Evolutionary conservation across 805 yeast genomes (phyloP), one percentile per base, ranked within the genome.

Genomic region (Blastobotrys chiropterorum): DNA sequence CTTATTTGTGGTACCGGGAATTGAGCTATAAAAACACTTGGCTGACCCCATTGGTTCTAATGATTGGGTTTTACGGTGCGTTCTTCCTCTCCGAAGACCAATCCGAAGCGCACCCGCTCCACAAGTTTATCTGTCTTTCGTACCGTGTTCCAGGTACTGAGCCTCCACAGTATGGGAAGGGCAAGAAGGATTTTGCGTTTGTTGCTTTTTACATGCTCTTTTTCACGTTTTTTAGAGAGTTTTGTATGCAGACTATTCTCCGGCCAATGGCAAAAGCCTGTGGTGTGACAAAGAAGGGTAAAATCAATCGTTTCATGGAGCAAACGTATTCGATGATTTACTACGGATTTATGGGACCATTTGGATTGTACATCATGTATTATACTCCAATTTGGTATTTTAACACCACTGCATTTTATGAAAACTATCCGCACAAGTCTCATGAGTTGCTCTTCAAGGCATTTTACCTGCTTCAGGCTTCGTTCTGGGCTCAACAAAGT

Each of bases 401-500:
- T 69, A 79, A 86, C 65, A 94, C 97, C 2, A 74, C 81, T 2
- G 82, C 87, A 38, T 86, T 92, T 74, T 94, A 89, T 69, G 76
- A 67, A 54, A 72, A 79, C 21, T 92, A 85, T 67, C 99, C 99
- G 4, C 98, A 94, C 71, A 74, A 78, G 54, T 75, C 84, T 34
- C 86, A 86, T 63, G 84, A 79, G 52, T 76, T 72, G 55, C 72
- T 76, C 52, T 85, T 86, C 73, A 94, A 94, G 72, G 67, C 81
- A 13, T 94, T 85, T 66, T 94, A 94, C 67, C 73, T 94, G 55
- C 82, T 86, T 42, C 98, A 94, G 72, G 97, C 98, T 3, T 86
- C 97, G 3, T 94, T 89, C 69, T 94, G 99, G 99, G 82, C 90
- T 19, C 99, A 94, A 72, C 99, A 94, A 71, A 83, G 95, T 1